Conservation (phyloP, 768 basidiomycete species). For the Amanita muscaria region DNA sequence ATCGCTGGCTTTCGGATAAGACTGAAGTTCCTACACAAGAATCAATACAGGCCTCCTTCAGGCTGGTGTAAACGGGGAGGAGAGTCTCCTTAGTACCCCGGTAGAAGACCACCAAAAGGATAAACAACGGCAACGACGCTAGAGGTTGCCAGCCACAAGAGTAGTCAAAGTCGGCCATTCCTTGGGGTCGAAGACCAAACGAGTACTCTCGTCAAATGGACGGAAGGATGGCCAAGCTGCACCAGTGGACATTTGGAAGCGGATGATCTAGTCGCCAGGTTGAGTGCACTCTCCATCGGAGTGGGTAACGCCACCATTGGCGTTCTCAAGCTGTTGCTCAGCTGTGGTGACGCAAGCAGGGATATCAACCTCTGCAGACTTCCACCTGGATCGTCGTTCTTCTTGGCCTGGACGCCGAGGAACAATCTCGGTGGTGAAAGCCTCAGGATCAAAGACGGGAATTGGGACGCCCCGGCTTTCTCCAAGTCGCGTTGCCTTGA, state of each 20-base stretch:
- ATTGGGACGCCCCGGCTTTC: slow-evolving; percentile 97
- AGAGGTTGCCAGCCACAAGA: slow-evolving; percentile 89
- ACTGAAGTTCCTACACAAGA: slow-evolving; percentile 62
- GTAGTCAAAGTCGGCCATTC: slow-evolving; percentile 95
- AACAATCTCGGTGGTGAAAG: slow-evolving; percentile 97
- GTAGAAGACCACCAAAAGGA: slow-evolving; percentile 99
- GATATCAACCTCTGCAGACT: slow-evolving; percentile 29
- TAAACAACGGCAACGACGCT: slow-evolving; percentile 99
- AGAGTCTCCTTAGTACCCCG: slow-evolving; percentile 99
- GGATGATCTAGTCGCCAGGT: slow-evolving; percentile 81
- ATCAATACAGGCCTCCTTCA: slow-evolving; percentile 64
- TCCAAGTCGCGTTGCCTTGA: slow-evolving; percentile 96
- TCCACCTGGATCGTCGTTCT: slow-evolving; percentile 20
- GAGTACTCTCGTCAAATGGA: slow-evolving; percentile 90
- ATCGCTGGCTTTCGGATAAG: slow-evolving; percentile 98
- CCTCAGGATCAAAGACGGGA: slow-evolving; percentile 94
- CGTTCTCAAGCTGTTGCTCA: slow-evolving; percentile 9
- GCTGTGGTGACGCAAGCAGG: slow-evolving; percentile 29
- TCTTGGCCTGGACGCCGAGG: slow-evolving; percentile 70
- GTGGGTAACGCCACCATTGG: slow-evolving; percentile 63
- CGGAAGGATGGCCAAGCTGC: slow-evolving; percentile 67
- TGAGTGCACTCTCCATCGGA: slow-evolving; percentile 76
- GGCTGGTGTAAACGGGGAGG: slow-evolving; percentile 90
- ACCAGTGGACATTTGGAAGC: slow-evolving; percentile 52
- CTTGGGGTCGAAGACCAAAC: slow-evolving; percentile 97